Evolutionary conservation across 306 rosid genomes (phyloP), one percentile per base, ranked within the genome.

Genomic region (Casuarina cunninghamiana): DNA sequence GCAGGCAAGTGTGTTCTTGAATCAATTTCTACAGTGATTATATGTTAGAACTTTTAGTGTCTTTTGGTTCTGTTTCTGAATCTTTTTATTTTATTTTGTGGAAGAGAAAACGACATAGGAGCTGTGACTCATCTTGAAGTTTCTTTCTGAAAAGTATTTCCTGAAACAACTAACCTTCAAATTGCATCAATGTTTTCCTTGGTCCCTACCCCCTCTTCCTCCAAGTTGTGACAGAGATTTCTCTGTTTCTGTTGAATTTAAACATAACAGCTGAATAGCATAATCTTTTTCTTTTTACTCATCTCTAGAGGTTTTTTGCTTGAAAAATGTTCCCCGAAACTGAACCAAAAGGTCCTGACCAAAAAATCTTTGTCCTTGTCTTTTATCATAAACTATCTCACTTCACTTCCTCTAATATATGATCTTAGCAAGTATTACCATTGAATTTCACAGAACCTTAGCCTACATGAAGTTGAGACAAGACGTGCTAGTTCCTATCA

Each of bases 401-500:
- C 43, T 79, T 46, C 21, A 61, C 43, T 79, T 82, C 26, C 53
- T 71, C 42, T 44, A 39, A 60, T 54, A 11, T 78, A 66, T 75
- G 53, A 79, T 69, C 85, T 80, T 45, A 70, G 76, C 48, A 19
- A 69, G 69, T 69, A 13, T 77, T 39, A 51, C 78, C 42, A 75
- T 71, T 79, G 48, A 63, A 63, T 80, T 49, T 83, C 75, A 77
- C 86, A 94, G 98, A 94, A 78, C 75, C 86, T 84, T 50, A 79
- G 72, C 76, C 77, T 83, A 76, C 85, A 51, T 81, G 96, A 89
- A 68, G 96, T 84, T 1, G 97, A 90, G 63, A 66, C 83, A 53
- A 90, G 97, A 71, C 97, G 98, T 67, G 96, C 98, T 82, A 94
- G 96, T 89, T 94, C 98, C 53, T 94, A 94, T 83, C 98, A 94